phyloP scores from a whole-genome alignment of 768 basidiomycete genomes.

The Phanerochaete carnosa region DNA sequence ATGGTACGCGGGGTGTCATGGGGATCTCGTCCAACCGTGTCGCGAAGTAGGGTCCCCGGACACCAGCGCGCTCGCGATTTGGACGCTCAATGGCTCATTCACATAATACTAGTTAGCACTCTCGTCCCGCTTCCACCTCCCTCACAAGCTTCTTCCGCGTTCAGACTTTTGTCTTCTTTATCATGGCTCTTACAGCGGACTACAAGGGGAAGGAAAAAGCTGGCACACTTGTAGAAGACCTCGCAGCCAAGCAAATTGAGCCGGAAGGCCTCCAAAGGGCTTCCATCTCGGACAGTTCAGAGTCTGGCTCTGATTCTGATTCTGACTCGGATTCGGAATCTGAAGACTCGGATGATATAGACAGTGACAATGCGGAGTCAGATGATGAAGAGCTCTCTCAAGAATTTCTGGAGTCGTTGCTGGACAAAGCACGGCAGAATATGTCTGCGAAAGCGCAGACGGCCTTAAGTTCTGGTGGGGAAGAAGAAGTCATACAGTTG shows the following conservation, averaged over 20 bases:
- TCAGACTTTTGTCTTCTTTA: neutral
- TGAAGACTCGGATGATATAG: constrained; percentile 18
- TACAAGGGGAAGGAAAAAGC: constrained; percentile 41
- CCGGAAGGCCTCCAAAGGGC: neutral
- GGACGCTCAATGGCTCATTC: neutral
- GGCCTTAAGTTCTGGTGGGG: constrained; percentile 21
- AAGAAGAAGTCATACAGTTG: constrained; percentile 57
- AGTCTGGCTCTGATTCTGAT: constrained; percentile 21
- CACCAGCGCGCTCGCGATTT: constrained; percentile 1
- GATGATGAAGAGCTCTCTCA: constrained; percentile 49
- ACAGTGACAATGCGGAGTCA: constrained; percentile 32
- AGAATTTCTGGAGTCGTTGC: constrained; percentile 58
- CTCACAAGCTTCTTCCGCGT: neutral
- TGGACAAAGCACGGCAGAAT: constrained; percentile 59
- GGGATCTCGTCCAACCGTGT: neutral
- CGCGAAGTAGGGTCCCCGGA: constrained; percentile 4
- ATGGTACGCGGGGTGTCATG: constrained; percentile 8
- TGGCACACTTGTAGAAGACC: constrained; percentile 21
- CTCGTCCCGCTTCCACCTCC: no score
- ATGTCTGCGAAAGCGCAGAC: constrained; percentile 24
- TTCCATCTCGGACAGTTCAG: constrained; percentile 6
- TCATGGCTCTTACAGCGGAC: neutral
- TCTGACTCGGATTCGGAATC: constrained; percentile 35
- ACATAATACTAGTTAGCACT: neutral
- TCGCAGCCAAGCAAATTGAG: constrained; percentile 1